Evolutionary conservation across 768 basidiomycete species (phyloP), one percentile per base, ranked within the genome.

Genomic region (Mycena rebaudengoi): DNA sequence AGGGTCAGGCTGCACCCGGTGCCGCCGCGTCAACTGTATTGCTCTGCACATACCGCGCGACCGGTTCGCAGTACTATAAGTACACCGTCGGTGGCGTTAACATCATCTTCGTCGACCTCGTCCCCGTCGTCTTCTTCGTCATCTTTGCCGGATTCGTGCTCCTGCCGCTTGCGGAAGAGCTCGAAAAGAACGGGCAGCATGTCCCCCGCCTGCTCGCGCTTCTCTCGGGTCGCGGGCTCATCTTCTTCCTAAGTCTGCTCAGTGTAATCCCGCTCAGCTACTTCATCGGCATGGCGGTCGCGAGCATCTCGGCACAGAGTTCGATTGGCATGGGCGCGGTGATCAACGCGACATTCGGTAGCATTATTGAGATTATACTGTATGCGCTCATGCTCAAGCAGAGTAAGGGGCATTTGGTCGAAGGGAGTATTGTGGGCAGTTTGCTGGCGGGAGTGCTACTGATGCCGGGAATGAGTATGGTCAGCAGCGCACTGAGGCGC

Each of bases 221-320:
- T 67, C 73, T 99, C 60, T 85, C 93, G 7, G 90, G 90, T 1
- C 89, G 89, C 49, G 86, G 85, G 4, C 78, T 94, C 70, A 91
- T 99, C 70, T 99, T 99, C 76, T 67, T 94, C 43, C 77, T 96
- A 70, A 86, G 91, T 67, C 82, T 99, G 44, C 86, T 92, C 26
- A 94, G 93, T 68, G 95, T 99, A 71, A 99, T 99, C 67, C 98
- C 98, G 0, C 84, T 99, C 20, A 96, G 94, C 8, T 99, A 99
- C 82, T 99, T 99, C 80, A 99, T 99, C 72, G 98, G 98, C 18
- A 98, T 98, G 98, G 98, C 98, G 8, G 98, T 99, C 63, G 98
- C 98, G 3, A 96, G 94, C 43, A 99, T 99, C 71, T 95, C 92
- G n/a, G 98, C 98, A 0, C 98, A 99, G 73, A 96, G 95, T 0